Evolutionary conservation across 305 asterid species (phyloP), one percentile per base, ranked within the genome.

Genomic region (Fraxinus dipetala): DNA sequence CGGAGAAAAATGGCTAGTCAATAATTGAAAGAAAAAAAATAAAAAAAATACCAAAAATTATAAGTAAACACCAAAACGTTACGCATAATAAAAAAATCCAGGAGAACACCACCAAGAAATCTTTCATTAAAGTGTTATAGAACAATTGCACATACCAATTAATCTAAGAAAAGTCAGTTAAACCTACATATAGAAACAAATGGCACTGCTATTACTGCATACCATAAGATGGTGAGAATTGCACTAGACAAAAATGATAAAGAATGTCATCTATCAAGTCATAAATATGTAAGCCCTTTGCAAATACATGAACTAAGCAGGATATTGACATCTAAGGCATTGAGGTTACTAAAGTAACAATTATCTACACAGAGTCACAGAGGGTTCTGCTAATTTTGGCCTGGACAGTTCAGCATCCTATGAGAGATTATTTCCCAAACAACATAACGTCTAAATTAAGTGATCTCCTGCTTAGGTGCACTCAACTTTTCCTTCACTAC

Each of bases 1-100:
- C 87, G 8, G 65, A 77, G 81, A 76, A 79, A 54, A 36, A 51
- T 72, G 79, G 36, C 72, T 63, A 81, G 85, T 85, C 83, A 80
- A 85, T 65, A 61, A 69, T 30, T 28, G 59, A 48, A 48, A 14
- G 18, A 6, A 67, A 67, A 26, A 31, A 35, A 63, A 54, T 24
- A 7, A 61, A 24, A 24, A 28, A 36, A 65, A 43, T 31, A 79
- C 43, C 81, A 77, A 38, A 24, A 65, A 76, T 2, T 77, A 75
- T 45, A 51, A 48, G 51, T 63, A 35, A 76, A 80, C 51, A 22
- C 48, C 67, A 59, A 67, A 32, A 72, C 2, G 1, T 72, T 24
- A 79, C 10, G 20, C 80, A 65, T 22, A 65, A 72, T 63, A 78
- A 78, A 75, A 34, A 81, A 73, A 76, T 48, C 81, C 80, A 78